These are phyloP conservation scores for Chalaropsis thielavioides DNA, from an alignment of 2,329 filamentous ascomycete genomes.

Conservation along the genomic window DNA sequence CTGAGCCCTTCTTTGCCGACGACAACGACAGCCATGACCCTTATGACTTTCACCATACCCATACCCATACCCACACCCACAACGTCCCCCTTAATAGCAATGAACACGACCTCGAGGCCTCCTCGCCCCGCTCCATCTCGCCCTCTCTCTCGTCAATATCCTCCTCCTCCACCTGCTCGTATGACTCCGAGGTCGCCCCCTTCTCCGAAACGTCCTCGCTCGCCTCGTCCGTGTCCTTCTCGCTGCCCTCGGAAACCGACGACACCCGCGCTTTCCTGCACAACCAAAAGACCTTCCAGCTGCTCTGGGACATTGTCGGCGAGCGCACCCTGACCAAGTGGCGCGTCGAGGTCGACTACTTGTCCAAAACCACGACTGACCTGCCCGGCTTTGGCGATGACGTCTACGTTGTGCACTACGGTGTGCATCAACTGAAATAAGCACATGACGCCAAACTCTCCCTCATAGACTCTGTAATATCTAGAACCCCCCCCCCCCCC, in stretches of 20 bases:
- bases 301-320: conserved; percentile 40
- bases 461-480: neutral
- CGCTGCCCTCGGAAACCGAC: conserved; percentile 12
- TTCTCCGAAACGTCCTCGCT: conserved; percentile 15
- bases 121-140: conserved; percentile 2
- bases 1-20: neutral
- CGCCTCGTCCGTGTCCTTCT: conserved; percentile 15
- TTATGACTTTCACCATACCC: neutral
- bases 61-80: neutral
- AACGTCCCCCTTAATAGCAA: neutral
- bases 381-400: conserved; percentile 19
- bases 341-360: conserved; percentile 31
- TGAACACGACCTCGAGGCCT: neutral
- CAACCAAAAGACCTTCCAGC: conserved; percentile 35
- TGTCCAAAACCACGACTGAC: conserved; percentile 17
- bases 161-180: neutral
- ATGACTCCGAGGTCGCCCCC: conserved; percentile 14
- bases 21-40: neutral
- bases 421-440: conserved; percentile 18
- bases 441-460: neutral
- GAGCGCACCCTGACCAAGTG: conserved; percentile 34
- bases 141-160: conserved; percentile 9
- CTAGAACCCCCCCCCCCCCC: neutral
- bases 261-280: conserved; percentile 29
- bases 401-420: conserved; percentile 17